Conservation (phyloP, 1,284 basidiomycete species). For the Gomphus bonarii region DNA sequence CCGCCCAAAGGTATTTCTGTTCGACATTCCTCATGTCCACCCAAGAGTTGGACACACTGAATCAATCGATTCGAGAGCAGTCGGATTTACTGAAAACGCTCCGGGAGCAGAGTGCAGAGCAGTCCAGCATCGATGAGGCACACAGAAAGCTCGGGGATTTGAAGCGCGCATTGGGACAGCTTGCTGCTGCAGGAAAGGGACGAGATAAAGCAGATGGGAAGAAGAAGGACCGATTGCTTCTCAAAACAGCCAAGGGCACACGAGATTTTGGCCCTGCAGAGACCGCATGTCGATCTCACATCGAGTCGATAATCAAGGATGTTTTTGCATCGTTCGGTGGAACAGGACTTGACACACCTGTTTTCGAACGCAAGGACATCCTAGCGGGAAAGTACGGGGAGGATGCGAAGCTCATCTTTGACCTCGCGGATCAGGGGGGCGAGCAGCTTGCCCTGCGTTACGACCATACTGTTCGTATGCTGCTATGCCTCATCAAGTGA, state of each 20-base stretch:
- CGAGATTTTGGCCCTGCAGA: conserved; percentile 93
- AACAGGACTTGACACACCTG: conserved; percentile 92
- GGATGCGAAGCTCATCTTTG: conserved; percentile 97
- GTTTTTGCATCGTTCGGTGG: conserved; percentile 88
- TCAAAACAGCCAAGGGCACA: conserved; percentile 88
- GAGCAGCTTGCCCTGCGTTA: conserved; percentile 93
- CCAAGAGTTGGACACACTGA: conserved; percentile 1
- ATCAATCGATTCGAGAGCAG: conserved; percentile 40
- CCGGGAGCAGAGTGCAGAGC: conserved; percentile 40
- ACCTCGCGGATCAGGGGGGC: conserved; percentile 97
- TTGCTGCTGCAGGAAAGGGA: conserved; percentile 24
- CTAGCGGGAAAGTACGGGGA: conserved; percentile 95
- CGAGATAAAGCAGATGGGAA: conserved; percentile 31
- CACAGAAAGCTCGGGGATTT: conserved; percentile 63
- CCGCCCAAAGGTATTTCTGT: neutral
- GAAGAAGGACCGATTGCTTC: conserved; percentile 55
- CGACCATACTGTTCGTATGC: conserved; percentile 74
- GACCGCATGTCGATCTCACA: conserved; percentile 85
- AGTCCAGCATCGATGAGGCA: conserved; percentile 43
- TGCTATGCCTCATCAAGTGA: neutral
- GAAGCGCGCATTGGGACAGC: conserved; percentile 43
- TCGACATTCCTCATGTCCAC: neutral
- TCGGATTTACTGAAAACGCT: conserved; percentile 49
- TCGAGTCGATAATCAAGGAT: conserved; percentile 84
- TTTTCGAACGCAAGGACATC: conserved; percentile 96